Evolutionary conservation across 1,284 basidiomycete genomes (phyloP).

Genomic region (Pyrrhoderma lamaoense): DNA sequence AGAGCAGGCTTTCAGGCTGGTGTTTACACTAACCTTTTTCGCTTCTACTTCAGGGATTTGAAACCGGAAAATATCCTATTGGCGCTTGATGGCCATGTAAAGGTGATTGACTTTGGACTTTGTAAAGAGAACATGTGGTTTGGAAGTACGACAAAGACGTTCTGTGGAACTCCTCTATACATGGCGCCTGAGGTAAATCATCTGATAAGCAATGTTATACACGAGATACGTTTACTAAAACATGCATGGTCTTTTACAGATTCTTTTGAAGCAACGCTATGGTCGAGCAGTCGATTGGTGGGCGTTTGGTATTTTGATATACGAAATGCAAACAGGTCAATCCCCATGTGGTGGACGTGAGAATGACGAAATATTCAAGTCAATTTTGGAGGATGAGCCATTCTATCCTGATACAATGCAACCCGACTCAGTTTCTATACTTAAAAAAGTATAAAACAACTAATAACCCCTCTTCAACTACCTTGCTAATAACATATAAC

Average conservation of each 20-base stretch:
- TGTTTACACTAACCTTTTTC: too few species aligned
- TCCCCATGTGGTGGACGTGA: conserved; percentile 99
- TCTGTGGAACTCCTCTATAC: conserved; percentile 99
- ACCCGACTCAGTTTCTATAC: conserved; percentile 89
- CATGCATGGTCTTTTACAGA: too few species aligned
- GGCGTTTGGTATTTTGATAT: conserved; percentile 98
- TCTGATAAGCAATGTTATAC: too few species aligned
- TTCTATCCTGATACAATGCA: conserved; percentile 99
- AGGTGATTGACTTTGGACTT: conserved; percentile 97
- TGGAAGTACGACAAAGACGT: conserved; percentile 97
- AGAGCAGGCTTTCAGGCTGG: too few species aligned
- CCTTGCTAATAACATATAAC: conserved; percentile 18
- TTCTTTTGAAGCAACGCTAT: conserved; percentile 96
- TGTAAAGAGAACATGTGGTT: conserved; percentile 99
- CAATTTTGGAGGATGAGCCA: conserved; percentile 97
- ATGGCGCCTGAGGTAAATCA: conserved; percentile 94
- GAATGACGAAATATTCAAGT: conserved; percentile 99
- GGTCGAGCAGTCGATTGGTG: conserved; percentile 99
- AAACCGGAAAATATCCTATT: conserved; percentile 98
- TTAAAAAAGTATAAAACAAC: conserved; percentile 94
- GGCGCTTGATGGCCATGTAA: conserved; percentile 96
- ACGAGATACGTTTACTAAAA: too few species aligned
- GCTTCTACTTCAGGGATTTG: conserved; percentile 60
- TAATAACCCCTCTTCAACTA: too few species aligned
- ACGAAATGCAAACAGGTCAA: conserved; percentile 98